phyloP scores from a whole-genome alignment of 805 yeast genomes.

The Priceomyces fermenticarens region DNA sequence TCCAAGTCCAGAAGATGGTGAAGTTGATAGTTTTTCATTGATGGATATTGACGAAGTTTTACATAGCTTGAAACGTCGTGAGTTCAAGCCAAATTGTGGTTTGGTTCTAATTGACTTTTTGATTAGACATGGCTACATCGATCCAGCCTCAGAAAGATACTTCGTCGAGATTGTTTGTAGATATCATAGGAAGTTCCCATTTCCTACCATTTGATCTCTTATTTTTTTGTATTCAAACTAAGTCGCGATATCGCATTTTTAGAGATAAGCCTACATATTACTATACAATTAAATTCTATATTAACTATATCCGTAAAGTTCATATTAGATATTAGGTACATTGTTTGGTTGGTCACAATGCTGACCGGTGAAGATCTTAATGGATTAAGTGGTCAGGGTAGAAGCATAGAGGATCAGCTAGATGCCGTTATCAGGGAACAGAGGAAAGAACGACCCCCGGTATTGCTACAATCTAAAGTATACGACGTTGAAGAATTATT shows the following conservation, averaged over 20 bases:
- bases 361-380: too few relatives aligned
- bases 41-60: conserved; percentile 59
- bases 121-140: conserved; percentile 76
- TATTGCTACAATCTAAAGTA: neutral
- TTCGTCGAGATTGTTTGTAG: conserved; percentile 57
- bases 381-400: too few relatives aligned
- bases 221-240: too few relatives aligned
- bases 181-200: conserved; percentile 69
- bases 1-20: conserved; percentile 55
- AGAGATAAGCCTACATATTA: neutral
- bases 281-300: too few relatives aligned
- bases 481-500: conserved; percentile 9
- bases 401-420: neutral
- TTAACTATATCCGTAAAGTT: too few relatives aligned
- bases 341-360: too few relatives aligned
- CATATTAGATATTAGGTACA: neutral
- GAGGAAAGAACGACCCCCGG: neutral
- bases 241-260: neutral
- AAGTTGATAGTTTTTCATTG: conserved; percentile 66
- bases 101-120: conserved; percentile 77
- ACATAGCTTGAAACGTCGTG: conserved; percentile 45
- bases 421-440: conserved; percentile 2
- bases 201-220: conserved; percentile 41
- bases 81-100: conserved; percentile 90
- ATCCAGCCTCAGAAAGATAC: conserved; percentile 63